A percentile compares a stretch with the other conserved stretches of the same genome.
phyloP scores from a whole-genome alignment of 768 basidiomycete genomes.

The Lactarius vividus region DNA sequence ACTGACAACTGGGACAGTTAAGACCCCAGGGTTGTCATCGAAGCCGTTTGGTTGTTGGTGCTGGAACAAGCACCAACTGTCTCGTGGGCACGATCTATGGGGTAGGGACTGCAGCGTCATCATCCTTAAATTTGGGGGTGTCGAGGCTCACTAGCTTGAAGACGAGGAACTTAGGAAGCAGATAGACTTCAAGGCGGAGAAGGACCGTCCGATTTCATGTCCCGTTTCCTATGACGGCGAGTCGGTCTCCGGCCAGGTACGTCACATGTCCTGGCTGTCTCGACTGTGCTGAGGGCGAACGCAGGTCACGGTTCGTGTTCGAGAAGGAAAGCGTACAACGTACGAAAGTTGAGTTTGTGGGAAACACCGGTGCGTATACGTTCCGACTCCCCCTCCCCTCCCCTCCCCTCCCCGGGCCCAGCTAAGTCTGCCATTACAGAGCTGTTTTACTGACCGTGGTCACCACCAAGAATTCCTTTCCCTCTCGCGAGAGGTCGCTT shows the following conservation, averaged over 20 bases:
- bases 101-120: too few species aligned
- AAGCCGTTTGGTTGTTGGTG: too few species aligned
- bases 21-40: too few species aligned
- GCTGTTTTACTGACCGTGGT: conserved; percentile 94
- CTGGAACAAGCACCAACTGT: too few species aligned
- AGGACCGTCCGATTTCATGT: conserved; percentile 80
- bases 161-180: conserved; percentile 86
- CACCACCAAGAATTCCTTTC: conserved; percentile 99
- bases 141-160: too few species aligned
- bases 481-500: conserved; percentile 89
- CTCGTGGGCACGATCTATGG: too few species aligned
- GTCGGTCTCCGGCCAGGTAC: conserved; percentile 82
- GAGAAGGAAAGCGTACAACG: conserved; percentile 89
- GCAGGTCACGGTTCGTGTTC: conserved; percentile 81
- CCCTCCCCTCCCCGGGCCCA: too few species aligned
- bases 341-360: conserved; percentile 98
- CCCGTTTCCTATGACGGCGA: conserved; percentile 97
- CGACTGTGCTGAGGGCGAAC: background rate
- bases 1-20: too few species aligned
- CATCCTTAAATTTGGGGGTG: too few species aligned
- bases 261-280: conserved; percentile 14
- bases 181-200: conserved; percentile 86
- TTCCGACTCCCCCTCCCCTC: too few species aligned
- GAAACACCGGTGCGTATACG: conserved; percentile 78
- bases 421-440: conserved; percentile 41